Percentiles rank a stretch among this genome's conserved stretches.
These are phyloP conservation scores for Lentinus polychrous DNA, from an alignment of 1,284 basidiomycete species.

Conservation along the genomic window DNA sequence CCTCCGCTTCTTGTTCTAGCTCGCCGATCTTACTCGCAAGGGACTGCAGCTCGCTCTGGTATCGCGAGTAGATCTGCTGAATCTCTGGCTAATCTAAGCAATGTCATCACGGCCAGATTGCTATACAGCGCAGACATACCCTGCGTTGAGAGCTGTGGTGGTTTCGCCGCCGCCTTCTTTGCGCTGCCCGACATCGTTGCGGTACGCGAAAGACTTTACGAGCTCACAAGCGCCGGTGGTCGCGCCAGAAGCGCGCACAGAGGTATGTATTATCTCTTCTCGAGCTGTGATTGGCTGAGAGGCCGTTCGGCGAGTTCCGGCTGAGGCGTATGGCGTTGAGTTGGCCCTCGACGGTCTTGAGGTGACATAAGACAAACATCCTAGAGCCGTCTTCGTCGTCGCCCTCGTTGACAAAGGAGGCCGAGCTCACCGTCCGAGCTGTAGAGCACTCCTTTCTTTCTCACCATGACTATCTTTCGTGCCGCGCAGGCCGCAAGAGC, in stretches of 20 bases:
- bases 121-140: slow-evolving; percentile 37
- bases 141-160: slow-evolving; percentile 53
- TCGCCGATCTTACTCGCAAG: slow-evolving; percentile 90
- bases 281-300: slow-evolving; percentile 43
- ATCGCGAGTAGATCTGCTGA: slow-evolving; percentile 66
- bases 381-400: slow-evolving; percentile 12
- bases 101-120: slow-evolving; percentile 14
- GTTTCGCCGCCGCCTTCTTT: slow-evolving; percentile 33
- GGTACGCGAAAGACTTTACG: background rate
- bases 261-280: slow-evolving; percentile 28
- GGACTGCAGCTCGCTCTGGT: slow-evolving; percentile 80
- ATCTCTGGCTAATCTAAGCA: slow-evolving; percentile 59
- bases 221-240: background rate
- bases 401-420: slow-evolving; percentile 16
- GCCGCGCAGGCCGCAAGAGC: slow-evolving; percentile 20
- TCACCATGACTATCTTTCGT: slow-evolving; percentile 44
- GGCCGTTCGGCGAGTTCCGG: slow-evolving; percentile 26
- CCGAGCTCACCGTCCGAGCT: slow-evolving; percentile 11
- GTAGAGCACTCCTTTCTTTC: slow-evolving; percentile 15
- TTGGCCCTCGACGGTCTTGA: slow-evolving; percentile 20
- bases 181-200: slow-evolving; percentile 27
- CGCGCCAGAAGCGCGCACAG: background rate
- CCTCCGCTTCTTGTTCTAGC: slow-evolving; percentile 88
- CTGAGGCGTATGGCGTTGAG: slow-evolving; percentile 26
- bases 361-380: background rate